Percentiles rank a stretch among this genome's conserved stretches.
phyloP scores from a whole-genome alignment of 345 rosid species.

The Salix exigua region DNA sequence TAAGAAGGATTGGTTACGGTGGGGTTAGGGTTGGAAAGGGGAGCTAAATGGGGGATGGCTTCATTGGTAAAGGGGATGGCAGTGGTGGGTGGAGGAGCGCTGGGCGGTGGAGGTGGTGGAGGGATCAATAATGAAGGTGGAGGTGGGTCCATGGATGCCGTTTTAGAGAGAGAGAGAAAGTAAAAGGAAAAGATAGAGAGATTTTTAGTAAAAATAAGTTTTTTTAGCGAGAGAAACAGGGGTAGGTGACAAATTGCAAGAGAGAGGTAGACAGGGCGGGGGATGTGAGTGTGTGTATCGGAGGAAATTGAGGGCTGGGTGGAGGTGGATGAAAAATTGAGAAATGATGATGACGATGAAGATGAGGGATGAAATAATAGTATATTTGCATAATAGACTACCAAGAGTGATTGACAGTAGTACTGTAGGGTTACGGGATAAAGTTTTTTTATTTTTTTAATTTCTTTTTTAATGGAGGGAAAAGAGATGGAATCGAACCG shows the following conservation, averaged over 20 bases:
- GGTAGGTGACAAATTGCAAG: background rate
- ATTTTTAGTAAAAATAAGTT: background rate
- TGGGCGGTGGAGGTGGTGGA: background rate
- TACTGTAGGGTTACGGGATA: background rate
- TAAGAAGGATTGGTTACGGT: constrained; percentile 15
- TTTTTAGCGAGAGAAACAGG: background rate
- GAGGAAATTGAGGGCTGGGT: background rate
- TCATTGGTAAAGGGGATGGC: background rate
- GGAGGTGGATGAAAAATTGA: background rate
- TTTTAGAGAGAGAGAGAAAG: background rate
- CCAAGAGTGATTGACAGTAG: too few relatives aligned
- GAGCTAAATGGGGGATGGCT: constrained; percentile 1
- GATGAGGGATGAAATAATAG: background rate
- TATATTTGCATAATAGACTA: too few relatives aligned
- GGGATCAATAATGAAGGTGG: background rate
- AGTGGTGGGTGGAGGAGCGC: background rate
- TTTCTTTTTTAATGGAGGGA: background rate
- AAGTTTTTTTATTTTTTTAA: background rate
- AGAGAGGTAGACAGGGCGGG: background rate
- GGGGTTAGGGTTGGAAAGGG: constrained; percentile 5
- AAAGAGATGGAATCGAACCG: background rate
- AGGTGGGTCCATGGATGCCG: constrained; percentile 18
- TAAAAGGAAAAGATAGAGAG: background rate
- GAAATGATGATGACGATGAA: background rate
- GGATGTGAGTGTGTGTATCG: background rate